phyloP scores from a whole-genome alignment of 495 filamentous ascomycete species.

The Symbiotaphrina buchneri region DNA sequence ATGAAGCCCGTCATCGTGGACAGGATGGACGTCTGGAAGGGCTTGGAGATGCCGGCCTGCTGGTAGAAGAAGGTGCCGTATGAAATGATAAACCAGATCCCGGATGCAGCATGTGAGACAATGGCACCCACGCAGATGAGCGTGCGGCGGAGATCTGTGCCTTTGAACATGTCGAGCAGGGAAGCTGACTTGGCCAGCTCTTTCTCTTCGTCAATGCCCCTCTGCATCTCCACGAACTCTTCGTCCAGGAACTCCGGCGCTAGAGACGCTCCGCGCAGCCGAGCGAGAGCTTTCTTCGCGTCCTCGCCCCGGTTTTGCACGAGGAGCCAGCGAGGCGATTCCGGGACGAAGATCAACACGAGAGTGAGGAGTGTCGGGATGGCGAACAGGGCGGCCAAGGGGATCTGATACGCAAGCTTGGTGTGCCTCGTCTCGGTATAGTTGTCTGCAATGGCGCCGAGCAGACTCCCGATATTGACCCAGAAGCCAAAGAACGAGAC shows the following conservation, averaged over 20 bases:
- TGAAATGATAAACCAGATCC: constrained; percentile 18
- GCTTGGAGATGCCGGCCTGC: constrained; percentile 15
- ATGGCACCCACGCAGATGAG: constrained; percentile 9
- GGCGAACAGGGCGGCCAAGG: too few species aligned
- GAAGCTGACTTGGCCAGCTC: constrained; percentile 9
- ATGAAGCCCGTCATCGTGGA: constrained; percentile 17
- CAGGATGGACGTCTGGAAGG: constrained; percentile 17
- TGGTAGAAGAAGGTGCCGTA: constrained; percentile 19
- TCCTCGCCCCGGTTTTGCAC: constrained; percentile 11
- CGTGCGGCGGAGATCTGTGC: constrained; percentile 12
- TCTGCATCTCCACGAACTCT: constrained; percentile 12
- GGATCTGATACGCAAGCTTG: too few species aligned
- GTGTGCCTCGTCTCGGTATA: too few species aligned
- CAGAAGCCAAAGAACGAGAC: too few species aligned
- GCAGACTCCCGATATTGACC: too few species aligned
- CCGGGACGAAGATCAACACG: too few species aligned
- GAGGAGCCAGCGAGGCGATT: too few species aligned
- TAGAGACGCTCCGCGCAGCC: constrained; percentile 10
- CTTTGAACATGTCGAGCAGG: constrained; percentile 11
- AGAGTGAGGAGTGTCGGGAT: too few species aligned
- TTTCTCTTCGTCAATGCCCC: constrained; percentile 9
- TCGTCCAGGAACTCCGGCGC: constrained; percentile 11
- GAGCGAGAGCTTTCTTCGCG: constrained; percentile 12
- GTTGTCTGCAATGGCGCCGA: too few species aligned
- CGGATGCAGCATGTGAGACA: constrained; percentile 10